Evolutionary conservation across 2,329 filamentous ascomycete genomes (phyloP).

Genomic region (Coniella lustricola): DNA sequence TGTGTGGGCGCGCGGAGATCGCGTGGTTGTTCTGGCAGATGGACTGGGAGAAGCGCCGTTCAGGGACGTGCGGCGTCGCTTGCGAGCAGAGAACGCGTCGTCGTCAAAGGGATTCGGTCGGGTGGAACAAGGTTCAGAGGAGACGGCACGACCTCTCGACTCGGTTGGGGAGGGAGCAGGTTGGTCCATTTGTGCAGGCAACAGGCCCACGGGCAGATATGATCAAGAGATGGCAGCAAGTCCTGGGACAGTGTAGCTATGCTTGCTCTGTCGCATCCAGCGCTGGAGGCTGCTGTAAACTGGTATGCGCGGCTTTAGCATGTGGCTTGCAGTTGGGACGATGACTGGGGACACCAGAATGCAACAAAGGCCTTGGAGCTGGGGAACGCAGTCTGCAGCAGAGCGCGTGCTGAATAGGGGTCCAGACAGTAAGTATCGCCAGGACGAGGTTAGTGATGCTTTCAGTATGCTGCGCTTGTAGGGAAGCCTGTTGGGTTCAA

Average conservation of each 20-base stretch:
- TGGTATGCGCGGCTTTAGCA: conserved; percentile 45
- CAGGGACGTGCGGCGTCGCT: conserved; percentile 55
- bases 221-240: conserved; percentile 34
- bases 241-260: conserved; percentile 44
- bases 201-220: conserved; percentile 30
- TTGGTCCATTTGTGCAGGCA: conserved; percentile 44
- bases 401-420: not conserved
- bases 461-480: not conserved
- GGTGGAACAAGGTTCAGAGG: conserved; percentile 55
- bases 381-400: not conserved
- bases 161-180: conserved; percentile 36
- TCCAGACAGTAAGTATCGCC: no score
- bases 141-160: conserved; percentile 51
- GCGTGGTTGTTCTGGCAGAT: conserved; percentile 36
- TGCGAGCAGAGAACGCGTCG: conserved; percentile 45
- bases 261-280: conserved; percentile 45
- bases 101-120: conserved; percentile 60
- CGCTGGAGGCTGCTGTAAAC: conserved; percentile 33
- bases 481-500: not conserved
- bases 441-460: no score
- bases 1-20: conserved; percentile 16
- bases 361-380: not conserved
- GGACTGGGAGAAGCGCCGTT: conserved; percentile 44
- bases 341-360: not conserved
- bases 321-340: conserved; percentile 30